A percentile compares a stretch with the other conserved stretches of the same genome.
phyloP scores from a whole-genome alignment of 2,329 filamentous ascomycete genomes.

The Macroventuria anomochaeta region DNA sequence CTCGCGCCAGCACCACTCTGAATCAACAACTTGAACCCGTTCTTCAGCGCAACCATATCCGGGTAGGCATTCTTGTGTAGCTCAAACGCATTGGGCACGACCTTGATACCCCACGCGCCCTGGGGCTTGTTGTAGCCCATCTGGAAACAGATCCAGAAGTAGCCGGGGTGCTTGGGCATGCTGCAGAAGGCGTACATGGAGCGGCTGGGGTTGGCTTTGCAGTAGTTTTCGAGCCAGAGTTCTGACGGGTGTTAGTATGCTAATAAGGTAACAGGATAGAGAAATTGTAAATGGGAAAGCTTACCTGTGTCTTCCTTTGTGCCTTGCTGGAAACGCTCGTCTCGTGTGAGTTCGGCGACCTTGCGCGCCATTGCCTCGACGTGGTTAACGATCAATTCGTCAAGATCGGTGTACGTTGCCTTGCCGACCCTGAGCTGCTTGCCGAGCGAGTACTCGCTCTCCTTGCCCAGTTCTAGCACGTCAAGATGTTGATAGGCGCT shows the following conservation, averaged over 20 bases:
- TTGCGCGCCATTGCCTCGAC: constrained; percentile 98
- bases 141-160: constrained; percentile 97
- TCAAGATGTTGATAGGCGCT: constrained; percentile 98
- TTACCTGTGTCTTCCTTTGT: constrained; percentile 84
- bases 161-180: constrained; percentile 87
- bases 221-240: constrained; percentile 94
- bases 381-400: constrained; percentile 96
- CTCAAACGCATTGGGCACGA: constrained; percentile 93
- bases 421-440: constrained; percentile 85
- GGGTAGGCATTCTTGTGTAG: constrained; percentile 88
- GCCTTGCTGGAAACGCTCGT: constrained; percentile 90
- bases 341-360: constrained; percentile 92
- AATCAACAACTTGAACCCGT: constrained; percentile 92
- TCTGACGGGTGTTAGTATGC: constrained; percentile 61
- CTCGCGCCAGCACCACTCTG: constrained; percentile 13
- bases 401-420: constrained; percentile 92
- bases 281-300: constrained; percentile 44
- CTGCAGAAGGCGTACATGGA: constrained; percentile 96
- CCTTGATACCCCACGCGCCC: constrained; percentile 82
- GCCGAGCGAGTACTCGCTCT: constrained; percentile 94
- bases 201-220: constrained; percentile 91
- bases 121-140: constrained; percentile 76
- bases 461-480: constrained; percentile 94
- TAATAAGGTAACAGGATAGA: background rate
- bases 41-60: constrained; percentile 93